phyloP scores from a whole-genome alignment of 176 grass and related monocot genomes.

The Pontederia paniculata region DNA sequence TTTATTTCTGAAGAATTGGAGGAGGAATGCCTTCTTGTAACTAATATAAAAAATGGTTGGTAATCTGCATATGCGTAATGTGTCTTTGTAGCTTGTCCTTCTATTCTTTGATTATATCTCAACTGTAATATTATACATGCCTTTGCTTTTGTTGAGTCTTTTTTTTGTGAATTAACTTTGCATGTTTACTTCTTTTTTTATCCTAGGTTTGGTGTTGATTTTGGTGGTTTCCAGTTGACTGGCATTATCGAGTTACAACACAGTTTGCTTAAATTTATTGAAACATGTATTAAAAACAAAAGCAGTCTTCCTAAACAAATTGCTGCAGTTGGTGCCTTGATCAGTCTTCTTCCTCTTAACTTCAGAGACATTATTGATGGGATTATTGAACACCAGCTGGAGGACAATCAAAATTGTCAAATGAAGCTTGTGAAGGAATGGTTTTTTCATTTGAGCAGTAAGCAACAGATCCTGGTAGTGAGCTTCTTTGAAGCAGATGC shows the following conservation, averaged over 20 bases:
- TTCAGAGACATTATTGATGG: slow-evolving; percentile 39
- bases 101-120: too few species aligned
- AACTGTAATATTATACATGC: too few species aligned
- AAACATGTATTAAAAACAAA: slow-evolving; percentile 24
- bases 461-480: slow-evolving; percentile 14
- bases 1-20: too few species aligned
- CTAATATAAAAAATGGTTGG: too few species aligned
- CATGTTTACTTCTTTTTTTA: slow-evolving; percentile 11
- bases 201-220: slow-evolving; percentile 52
- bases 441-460: slow-evolving; percentile 68
- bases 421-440: slow-evolving; percentile 42
- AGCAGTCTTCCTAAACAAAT: slow-evolving; percentile 45
- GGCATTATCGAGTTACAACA: slow-evolving; percentile 40
- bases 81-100: too few species aligned
- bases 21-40: too few species aligned
- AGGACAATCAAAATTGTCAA: slow-evolving; percentile 17
- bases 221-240: slow-evolving; percentile 39
- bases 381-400: slow-evolving; percentile 19
- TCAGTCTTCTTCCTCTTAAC: slow-evolving; percentile 56
- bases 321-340: slow-evolving; percentile 39
- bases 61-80: too few species aligned
- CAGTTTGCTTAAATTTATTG: slow-evolving; percentile 36
- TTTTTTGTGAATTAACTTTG: neutral
- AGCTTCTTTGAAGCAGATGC: neutral
- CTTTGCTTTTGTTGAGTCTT: too few species aligned